Evolutionary conservation across 2,329 filamentous ascomycete genomes (phyloP), one percentile per base, ranked within the genome.

Genomic region (Teratosphaeria destructans): DNA sequence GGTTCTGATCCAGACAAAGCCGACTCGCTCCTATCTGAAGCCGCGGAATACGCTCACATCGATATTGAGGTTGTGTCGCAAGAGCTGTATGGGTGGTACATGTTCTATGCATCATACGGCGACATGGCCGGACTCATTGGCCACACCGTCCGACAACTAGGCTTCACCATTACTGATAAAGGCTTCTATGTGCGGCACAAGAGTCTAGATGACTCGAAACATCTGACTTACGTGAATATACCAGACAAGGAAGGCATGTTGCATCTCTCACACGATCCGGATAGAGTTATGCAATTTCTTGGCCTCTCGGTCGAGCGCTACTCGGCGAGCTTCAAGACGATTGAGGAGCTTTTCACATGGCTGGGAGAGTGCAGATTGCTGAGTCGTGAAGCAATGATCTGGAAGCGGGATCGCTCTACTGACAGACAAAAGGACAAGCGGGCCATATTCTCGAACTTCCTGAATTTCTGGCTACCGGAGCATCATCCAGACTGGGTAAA

Each of bases 21-120:
- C n/a, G n/a, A 49, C 19, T 49, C 43, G 16, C 43, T n/a, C 19
- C 43, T 49, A n/a, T n/a, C 43, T 49, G n/a, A n/a, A 6, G 43
- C 19, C n/a, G 43, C 16, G 35, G 67, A 69, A 1, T 70, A 67
- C 56, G 80, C 89, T 4, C 89, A 94, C 65, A 77, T 93, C 29
- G 89, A 94, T 68, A 70, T 93, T 1, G 79, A 82, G 34, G 70
- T 86, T 27, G 84, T 79, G 59, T 65, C 75, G 72, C 1, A 63
- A 73, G 0, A 68, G 74, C 14, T 66, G 72, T 57, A 78, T 82
- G 62, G 76, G 34, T 93, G 88, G 88, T 77, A 79, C 43, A 72
- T 83, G 3, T 90, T 91, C 73, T 83, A 83, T 64, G 79, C 86
- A 47, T 81, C 83, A 0, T 89, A 93, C 65, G 86, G 87, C n/a